These are phyloP conservation scores for Chytridium lagenaria DNA, from an alignment of 371 early-diverging fungal genomes.

Conservation along the genomic window DNA sequence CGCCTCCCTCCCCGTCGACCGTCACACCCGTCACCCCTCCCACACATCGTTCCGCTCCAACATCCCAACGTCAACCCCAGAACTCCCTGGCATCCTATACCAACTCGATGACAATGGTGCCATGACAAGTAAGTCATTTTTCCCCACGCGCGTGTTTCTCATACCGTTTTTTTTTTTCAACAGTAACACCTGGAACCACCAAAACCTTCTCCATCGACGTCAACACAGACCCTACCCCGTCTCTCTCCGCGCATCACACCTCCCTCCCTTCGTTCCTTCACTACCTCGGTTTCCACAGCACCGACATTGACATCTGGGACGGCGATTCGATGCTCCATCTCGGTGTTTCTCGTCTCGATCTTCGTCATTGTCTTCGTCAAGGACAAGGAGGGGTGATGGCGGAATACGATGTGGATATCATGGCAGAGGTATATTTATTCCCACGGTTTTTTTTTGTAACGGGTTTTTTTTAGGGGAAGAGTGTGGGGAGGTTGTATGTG, in stretches of 20 bases:
- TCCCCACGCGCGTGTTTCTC: not conserved
- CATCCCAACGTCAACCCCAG: not conserved
- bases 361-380: constrained; percentile 40
- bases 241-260: constrained; percentile 20
- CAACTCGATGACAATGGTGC: constrained; percentile 35
- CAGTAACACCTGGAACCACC: constrained; percentile 40
- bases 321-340: constrained; percentile 48
- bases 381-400: constrained; percentile 39
- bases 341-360: constrained; percentile 40
- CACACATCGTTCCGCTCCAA: constrained; percentile 33
- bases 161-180: not conserved
- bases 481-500: constrained; percentile 40
- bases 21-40: constrained; percentile 30
- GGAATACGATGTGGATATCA: constrained; percentile 53
- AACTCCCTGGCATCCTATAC: constrained; percentile 47
- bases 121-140: constrained; percentile 24
- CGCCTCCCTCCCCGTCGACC: constrained; percentile 26
- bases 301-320: constrained; percentile 55
- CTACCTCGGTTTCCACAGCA: constrained; percentile 36
- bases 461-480: not conserved
- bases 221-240: constrained; percentile 17
- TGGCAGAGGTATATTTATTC: constrained; percentile 28
- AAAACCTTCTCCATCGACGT: constrained; percentile 31
- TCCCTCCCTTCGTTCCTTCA: constrained; percentile 28
- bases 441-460: not conserved